These are phyloP conservation scores for Cladobotryum mycophilum DNA, from an alignment of 2,329 filamentous ascomycete genomes.

Conservation along the genomic window DNA sequence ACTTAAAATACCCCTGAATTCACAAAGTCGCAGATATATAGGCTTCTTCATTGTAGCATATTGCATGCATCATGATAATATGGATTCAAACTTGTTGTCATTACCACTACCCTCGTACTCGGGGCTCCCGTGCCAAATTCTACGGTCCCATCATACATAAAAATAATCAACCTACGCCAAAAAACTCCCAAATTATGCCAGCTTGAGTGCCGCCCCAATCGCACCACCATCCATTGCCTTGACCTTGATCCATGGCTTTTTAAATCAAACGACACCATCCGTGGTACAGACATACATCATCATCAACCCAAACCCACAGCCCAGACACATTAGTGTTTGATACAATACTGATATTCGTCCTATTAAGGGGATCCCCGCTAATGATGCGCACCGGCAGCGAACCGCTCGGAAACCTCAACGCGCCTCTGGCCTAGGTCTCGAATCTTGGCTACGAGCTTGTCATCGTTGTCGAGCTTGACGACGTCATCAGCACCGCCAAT, in stretches of 20 bases:
- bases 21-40: too few relatives aligned
- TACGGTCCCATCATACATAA: not conserved
- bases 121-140: not conserved
- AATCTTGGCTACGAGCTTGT: conserved; percentile 65
- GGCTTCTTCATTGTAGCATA: too few relatives aligned
- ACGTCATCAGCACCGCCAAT: conserved; percentile 90
- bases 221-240: too few relatives aligned
- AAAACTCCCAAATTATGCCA: conserved; percentile 8
- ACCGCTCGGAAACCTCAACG: conserved; percentile 44
- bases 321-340: too few relatives aligned
- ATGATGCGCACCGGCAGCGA: conserved; percentile 18
- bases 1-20: too few relatives aligned
- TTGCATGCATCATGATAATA: too few relatives aligned
- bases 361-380: not conserved
- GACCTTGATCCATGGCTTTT: too few relatives aligned
- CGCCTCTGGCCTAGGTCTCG: conserved; percentile 67
- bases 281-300: not conserved
- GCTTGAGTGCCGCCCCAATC: not conserved
- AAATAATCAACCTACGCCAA: not conserved
- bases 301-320: not conserved
- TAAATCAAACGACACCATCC: too few relatives aligned
- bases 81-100: too few relatives aligned
- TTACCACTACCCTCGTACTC: too few relatives aligned
- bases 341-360: too few relatives aligned
- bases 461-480: conserved; percentile 59